These are phyloP conservation scores for Claviceps digitariae DNA, from an alignment of 2,329 filamentous ascomycete genomes.

Conservation along the genomic window DNA sequence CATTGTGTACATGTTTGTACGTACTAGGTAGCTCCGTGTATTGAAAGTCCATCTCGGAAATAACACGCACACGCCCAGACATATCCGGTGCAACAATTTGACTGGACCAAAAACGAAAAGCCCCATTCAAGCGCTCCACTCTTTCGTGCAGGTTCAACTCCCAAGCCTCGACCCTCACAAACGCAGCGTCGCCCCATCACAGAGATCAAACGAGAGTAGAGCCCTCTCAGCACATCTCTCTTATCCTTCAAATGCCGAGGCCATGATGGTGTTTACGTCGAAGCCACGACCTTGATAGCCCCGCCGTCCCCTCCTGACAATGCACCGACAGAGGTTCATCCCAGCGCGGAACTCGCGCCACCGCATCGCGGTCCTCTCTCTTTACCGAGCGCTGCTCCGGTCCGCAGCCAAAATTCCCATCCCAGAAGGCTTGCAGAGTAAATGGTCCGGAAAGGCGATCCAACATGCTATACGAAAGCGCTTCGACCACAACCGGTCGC, in stretches of 20 bases:
- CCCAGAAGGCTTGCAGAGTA: constrained; percentile 24
- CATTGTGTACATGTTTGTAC: too few relatives aligned
- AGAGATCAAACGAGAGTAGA: background rate
- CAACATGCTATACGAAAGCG: constrained; percentile 43
- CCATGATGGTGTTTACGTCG: background rate
- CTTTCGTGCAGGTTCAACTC: background rate
- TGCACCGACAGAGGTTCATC: constrained; percentile 24
- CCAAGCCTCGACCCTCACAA: background rate
- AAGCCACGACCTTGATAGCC: background rate
- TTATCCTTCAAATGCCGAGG: background rate
- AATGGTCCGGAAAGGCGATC: constrained; percentile 9
- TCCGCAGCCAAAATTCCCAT: constrained; percentile 41
- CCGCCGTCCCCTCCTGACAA: constrained; percentile 3
- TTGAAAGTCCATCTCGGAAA: too few relatives aligned
- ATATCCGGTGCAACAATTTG: background rate
- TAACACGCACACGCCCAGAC: background rate
- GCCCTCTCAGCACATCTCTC: background rate
- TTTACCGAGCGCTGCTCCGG: constrained; percentile 57
- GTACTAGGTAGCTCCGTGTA: too few relatives aligned
- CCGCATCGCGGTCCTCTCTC: constrained; percentile 46
- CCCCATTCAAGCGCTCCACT: background rate
- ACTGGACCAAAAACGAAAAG: background rate
- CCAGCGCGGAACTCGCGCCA: constrained; percentile 39
- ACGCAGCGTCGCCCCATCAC: background rate
- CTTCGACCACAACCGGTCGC: constrained; percentile 46